phyloP scores from a whole-genome alignment of 2,329 filamentous ascomycete genomes.

The Colletotrichum falcatum region DNA sequence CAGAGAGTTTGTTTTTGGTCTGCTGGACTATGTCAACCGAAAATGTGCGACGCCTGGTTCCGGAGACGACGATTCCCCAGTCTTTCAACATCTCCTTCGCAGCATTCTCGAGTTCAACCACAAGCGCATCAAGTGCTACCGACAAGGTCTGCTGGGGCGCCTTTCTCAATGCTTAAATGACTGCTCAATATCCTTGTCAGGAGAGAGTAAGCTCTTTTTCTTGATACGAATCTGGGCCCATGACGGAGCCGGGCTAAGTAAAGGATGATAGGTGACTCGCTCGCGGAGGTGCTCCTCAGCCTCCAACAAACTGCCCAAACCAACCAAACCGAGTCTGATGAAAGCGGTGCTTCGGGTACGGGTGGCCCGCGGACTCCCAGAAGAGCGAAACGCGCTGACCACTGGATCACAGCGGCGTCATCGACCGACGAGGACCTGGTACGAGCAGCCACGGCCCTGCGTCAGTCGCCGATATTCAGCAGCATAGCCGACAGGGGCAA shows the following conservation, averaged over 20 bases:
- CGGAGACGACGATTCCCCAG: neutral
- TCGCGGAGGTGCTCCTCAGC: neutral
- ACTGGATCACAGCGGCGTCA: neutral
- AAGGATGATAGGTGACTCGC: neutral
- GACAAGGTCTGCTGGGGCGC: neutral
- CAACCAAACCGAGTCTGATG: too few species aligned
- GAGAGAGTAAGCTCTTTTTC: neutral
- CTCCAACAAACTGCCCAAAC: neutral
- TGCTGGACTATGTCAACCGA: neutral
- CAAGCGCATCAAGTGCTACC: neutral
- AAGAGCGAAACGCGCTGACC: neutral
- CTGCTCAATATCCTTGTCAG: neutral
- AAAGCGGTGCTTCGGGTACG: neutral
- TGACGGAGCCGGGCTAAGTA: neutral
- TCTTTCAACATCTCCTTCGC: neutral
- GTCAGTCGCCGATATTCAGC: neutral
- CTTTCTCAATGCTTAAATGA: neutral
- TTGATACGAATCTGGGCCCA: neutral
- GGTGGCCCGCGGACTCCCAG: too few species aligned
- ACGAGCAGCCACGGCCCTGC: slow-evolving; percentile 1
- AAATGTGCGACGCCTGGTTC: neutral
- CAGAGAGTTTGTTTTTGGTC: neutral
- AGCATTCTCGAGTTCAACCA: slow-evolving; percentile 12
- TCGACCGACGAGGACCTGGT: neutral
- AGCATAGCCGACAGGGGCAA: slow-evolving; percentile 3